Percentiles rank a stretch among this genome's conserved stretches.
Conservation (phyloP, 352 stramenopile genomes). For the Pythium brachiatum region DNA sequence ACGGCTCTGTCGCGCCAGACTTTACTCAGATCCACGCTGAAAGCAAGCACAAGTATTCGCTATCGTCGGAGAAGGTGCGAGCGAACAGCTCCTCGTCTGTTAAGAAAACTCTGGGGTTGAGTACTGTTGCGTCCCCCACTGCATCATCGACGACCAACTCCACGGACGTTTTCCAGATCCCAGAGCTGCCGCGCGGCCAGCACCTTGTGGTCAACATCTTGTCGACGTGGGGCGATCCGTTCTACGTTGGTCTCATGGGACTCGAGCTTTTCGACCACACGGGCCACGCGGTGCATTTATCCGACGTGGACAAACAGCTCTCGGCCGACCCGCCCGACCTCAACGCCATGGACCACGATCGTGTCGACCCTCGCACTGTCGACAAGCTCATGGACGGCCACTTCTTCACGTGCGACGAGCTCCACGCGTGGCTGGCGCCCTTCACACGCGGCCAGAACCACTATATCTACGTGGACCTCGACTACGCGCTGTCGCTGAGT, state of each 20-base stretch:
- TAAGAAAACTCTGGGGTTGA: background rate
- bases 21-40: background rate
- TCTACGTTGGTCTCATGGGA: conserved; percentile 90
- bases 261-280: conserved; percentile 88
- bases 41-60: background rate
- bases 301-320: conserved; percentile 65
- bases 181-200: conserved; percentile 62
- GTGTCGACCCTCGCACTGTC: conserved; percentile 71
- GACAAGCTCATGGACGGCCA: conserved; percentile 90
- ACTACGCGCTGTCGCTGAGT: conserved; percentile 70
- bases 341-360: conserved; percentile 77
- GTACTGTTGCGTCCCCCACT: background rate
- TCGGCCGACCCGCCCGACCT: conserved; percentile 76
- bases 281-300: conserved; percentile 60
- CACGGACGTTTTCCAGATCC: conserved; percentile 62
- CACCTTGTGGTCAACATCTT: conserved; percentile 83
- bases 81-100: background rate
- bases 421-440: conserved; percentile 87
- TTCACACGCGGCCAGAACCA: conserved; percentile 77
- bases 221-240: conserved; percentile 88
- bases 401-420: conserved; percentile 85
- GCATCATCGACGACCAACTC: background rate
- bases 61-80: background rate
- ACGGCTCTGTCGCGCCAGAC: background rate
- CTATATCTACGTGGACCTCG: conserved; percentile 76